Evolutionary conservation across 495 filamentous ascomycete genomes (phyloP).

Genomic region (Hyaloscypha finlandica): DNA sequence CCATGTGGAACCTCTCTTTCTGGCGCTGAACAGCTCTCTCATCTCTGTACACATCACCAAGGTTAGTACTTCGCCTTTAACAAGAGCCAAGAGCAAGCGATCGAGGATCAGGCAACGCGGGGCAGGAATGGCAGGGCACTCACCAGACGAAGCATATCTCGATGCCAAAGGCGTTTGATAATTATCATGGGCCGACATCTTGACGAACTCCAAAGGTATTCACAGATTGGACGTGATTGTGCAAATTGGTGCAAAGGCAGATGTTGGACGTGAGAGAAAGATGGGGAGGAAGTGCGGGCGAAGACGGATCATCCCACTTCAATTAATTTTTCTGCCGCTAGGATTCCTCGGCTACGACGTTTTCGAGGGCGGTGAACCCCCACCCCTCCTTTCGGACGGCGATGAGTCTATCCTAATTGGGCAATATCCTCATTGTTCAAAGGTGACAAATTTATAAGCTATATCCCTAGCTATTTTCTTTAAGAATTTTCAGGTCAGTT

Average conservation of each 20-base stretch:
- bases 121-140: conserved; percentile 9
- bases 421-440: background rate
- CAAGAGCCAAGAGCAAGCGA: background rate
- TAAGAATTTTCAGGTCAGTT: background rate
- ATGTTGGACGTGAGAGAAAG: background rate
- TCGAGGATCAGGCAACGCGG: background rate
- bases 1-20: conserved; percentile 74
- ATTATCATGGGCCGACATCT: conserved; percentile 66
- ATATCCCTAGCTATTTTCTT: background rate
- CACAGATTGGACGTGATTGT: background rate
- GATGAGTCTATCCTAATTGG: background rate
- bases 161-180: conserved; percentile 74
- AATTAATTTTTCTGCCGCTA: background rate
- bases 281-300: background rate
- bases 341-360: background rate
- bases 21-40: conserved; percentile 66
- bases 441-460: background rate
- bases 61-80: background rate
- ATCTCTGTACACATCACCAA: conserved; percentile 42
- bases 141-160: conserved; percentile 56
- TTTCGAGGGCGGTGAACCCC: background rate
- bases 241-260: background rate
- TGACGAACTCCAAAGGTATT: background rate
- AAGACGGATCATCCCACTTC: background rate
- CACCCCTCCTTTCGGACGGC: background rate